These are phyloP conservation scores for Persicaria tinctoria DNA, from an alignment of 148 eudicot genomes.

Conservation along the genomic window DNA sequence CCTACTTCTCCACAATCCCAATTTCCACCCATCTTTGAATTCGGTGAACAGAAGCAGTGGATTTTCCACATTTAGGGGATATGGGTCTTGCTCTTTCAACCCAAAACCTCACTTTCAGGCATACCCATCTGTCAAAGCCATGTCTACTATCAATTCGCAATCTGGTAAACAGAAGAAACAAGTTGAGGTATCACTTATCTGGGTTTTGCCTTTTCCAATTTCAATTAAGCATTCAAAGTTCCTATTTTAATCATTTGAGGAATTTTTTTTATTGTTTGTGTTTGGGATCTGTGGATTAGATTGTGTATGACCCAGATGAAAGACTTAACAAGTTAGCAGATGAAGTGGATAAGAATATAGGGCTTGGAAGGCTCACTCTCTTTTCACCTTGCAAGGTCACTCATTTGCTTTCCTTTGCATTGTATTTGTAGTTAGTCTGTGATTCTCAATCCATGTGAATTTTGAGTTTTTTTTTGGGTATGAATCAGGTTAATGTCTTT, in stretches of 20 bases:
- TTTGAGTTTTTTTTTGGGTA: slow-evolving; percentile 7
- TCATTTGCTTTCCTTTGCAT: neutral
- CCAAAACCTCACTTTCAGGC: slow-evolving; percentile 24
- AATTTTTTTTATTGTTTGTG: slow-evolving; percentile 9
- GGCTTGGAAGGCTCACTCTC: slow-evolving; percentile 73
- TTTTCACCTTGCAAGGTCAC: slow-evolving; percentile 97
- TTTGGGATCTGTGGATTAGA: slow-evolving; percentile 21
- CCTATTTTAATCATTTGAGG: slow-evolving; percentile 5
- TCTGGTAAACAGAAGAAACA: slow-evolving; percentile 32
- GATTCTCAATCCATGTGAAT: neutral
- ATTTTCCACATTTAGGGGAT: slow-evolving; percentile 21
- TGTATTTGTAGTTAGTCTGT: neutral
- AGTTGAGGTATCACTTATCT: slow-evolving; percentile 43
- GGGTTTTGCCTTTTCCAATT: neutral
- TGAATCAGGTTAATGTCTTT: slow-evolving; percentile 79
- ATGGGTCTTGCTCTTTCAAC: slow-evolving; percentile 27
- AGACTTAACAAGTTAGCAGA: slow-evolving; percentile 67
- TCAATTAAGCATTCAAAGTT: neutral
- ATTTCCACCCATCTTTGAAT: slow-evolving; percentile 21
- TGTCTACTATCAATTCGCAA: slow-evolving; percentile 31
- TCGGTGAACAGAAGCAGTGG: slow-evolving; percentile 21
- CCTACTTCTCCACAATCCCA: slow-evolving; percentile 36
- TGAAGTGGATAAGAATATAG: slow-evolving; percentile 74
- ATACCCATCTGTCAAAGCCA: slow-evolving; percentile 41
- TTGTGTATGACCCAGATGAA: slow-evolving; percentile 73